A percentile compares a stretch with the other conserved stretches of the same genome.
Conservation (phyloP, 495 filamentous ascomycete genomes). For the Xanthoparmelia taractica region DNA sequence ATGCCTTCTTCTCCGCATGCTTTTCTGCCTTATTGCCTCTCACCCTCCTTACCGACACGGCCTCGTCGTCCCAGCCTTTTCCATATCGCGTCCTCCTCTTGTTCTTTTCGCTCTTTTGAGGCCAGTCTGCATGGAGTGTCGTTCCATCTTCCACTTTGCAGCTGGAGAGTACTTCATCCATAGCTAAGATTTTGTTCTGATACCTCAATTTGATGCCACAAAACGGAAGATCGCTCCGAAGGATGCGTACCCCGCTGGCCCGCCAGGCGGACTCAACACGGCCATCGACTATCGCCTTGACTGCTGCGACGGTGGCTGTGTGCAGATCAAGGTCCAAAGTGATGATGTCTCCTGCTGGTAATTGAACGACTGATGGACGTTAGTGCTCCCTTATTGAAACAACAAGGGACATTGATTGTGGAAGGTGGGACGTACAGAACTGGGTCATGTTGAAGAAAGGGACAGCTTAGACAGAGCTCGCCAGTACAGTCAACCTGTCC, state of each 20-base stretch:
- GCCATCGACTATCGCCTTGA: slow-evolving; percentile 2
- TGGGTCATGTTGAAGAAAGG: not conserved
- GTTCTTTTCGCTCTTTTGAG: not conserved
- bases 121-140: not conserved
- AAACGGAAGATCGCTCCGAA: slow-evolving; percentile 6
- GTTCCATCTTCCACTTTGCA: not conserved
- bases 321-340: not conserved
- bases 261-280: not conserved
- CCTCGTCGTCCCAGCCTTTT: not conserved
- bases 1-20: not conserved
- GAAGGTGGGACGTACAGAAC: not conserved
- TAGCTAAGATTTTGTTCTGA: not conserved
- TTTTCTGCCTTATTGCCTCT: not conserved
- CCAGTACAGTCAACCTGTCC: not conserved
- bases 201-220: not conserved
- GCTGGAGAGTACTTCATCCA: not conserved
- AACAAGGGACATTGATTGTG: not conserved
- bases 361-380: not conserved
- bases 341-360: not conserved
- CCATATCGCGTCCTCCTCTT: not conserved
- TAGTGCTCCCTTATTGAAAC: not conserved
- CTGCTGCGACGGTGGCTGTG: not conserved
- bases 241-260: not conserved
- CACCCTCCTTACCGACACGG: not conserved
- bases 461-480: not conserved